phyloP scores from a whole-genome alignment of 2,329 filamentous ascomycete species.

The Pestalotiopsis sp. region DNA sequence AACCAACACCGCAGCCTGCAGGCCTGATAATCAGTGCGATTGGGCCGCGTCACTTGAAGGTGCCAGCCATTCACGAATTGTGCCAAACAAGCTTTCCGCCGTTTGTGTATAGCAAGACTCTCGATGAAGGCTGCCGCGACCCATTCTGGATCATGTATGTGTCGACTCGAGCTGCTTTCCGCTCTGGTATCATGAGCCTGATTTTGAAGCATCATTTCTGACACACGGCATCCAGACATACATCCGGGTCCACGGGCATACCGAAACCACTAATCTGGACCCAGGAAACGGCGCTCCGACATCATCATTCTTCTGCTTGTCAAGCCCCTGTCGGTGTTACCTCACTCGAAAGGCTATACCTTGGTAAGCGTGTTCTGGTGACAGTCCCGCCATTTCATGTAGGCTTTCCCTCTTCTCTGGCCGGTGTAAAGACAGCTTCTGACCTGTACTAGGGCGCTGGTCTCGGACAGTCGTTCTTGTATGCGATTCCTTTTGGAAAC shows the following conservation, averaged over 20 bases:
- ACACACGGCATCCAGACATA: conserved; percentile 24
- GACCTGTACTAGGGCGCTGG: conserved; percentile 27
- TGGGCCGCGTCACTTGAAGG: conserved; percentile 22
- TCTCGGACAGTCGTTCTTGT: conserved; percentile 21
- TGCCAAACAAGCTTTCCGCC: conserved; percentile 17
- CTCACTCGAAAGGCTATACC: conserved; percentile 23
- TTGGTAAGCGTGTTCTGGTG: conserved; percentile 33
- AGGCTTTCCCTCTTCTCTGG: neutral
- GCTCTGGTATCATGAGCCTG: neutral
- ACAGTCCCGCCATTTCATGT: conserved; percentile 40
- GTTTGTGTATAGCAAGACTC: conserved; percentile 21
- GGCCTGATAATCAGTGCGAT: conserved; percentile 25
- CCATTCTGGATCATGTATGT: conserved; percentile 27
- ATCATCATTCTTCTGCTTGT: conserved; percentile 15
- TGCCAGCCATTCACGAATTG: conserved; percentile 32
- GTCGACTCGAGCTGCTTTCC: neutral
- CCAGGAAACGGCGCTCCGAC: conserved; percentile 24
- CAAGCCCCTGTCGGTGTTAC: conserved; percentile 26
- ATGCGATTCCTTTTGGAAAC: conserved; percentile 21
- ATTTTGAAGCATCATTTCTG: neutral
- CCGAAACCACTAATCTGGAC: conserved; percentile 34
- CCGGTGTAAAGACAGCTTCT: neutral
- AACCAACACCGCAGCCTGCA: conserved; percentile 15
- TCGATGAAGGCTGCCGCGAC: conserved; percentile 20
- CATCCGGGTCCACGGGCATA: conserved; percentile 33